Evolutionary conservation across 2,329 filamentous ascomycete genomes (phyloP).

Genomic region (Phyllosticta paracitricarpa): DNA sequence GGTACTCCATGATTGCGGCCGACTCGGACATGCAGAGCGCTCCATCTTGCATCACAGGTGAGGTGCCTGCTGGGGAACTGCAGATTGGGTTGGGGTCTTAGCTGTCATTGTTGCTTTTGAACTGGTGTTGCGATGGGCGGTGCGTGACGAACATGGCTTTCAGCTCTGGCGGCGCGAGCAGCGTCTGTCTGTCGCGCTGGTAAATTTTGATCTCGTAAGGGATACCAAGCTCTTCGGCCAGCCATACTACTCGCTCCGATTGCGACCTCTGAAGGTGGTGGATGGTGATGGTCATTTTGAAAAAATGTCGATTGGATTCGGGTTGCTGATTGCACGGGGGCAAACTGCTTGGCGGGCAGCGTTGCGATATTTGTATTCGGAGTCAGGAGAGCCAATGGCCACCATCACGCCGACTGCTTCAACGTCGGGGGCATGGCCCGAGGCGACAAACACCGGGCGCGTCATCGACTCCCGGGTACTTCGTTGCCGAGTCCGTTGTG

Average conservation of each 20-base stretch:
- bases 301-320: neutral
- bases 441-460: neutral
- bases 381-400: neutral
- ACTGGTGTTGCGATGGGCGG: neutral
- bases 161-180: constrained; percentile 21
- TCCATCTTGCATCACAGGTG: constrained; percentile 51
- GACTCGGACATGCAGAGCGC: constrained; percentile 49
- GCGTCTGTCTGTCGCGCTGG: constrained; percentile 31
- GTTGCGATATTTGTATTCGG: neutral
- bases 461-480: neutral
- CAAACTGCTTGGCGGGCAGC: neutral
- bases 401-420: too few relatives aligned
- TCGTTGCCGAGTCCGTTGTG: neutral
- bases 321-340: neutral
- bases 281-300: constrained; percentile 17
- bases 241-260: constrained; percentile 54
- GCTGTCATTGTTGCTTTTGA: neutral
- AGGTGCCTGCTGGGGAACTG: constrained; percentile 41
- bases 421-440: neutral
- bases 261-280: constrained; percentile 41
- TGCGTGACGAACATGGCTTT: constrained; percentile 18
- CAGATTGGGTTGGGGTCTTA: constrained; percentile 21
- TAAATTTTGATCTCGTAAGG: constrained; percentile 42
- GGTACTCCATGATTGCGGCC: constrained; percentile 52
- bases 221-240: constrained; percentile 54